Evolutionary conservation across 345 rosid genomes (phyloP).

Genomic region (Stellera chamaejasme): DNA sequence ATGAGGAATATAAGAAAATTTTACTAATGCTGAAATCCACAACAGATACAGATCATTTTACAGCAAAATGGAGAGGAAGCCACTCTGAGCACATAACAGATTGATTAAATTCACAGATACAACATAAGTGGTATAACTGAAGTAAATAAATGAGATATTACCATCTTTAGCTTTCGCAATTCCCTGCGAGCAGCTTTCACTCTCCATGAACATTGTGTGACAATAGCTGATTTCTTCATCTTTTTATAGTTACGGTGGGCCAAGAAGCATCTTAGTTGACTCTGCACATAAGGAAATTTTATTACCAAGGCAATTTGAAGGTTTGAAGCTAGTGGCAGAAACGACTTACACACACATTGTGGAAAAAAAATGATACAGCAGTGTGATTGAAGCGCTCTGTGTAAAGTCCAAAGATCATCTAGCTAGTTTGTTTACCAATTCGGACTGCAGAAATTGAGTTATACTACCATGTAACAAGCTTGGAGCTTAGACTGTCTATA

Average conservation of each 20-base stretch:
- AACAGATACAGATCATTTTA: too few species aligned
- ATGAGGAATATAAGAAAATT: too few species aligned
- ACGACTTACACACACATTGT: neutral
- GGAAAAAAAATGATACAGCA: too few species aligned
- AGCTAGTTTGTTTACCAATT: too few species aligned
- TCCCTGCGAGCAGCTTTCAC: slow-evolving; percentile 64
- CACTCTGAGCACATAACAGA: slow-evolving; percentile 4
- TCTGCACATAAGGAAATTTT: slow-evolving; percentile 27
- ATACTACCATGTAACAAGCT: too few species aligned
- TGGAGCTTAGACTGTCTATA: too few species aligned
- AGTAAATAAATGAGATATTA: slow-evolving; percentile 11
- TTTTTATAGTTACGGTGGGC: slow-evolving; percentile 30
- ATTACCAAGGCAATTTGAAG: neutral
- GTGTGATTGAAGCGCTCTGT: too few species aligned
- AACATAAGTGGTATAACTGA: neutral
- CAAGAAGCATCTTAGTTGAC: slow-evolving; percentile 59
- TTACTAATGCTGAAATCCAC: too few species aligned
- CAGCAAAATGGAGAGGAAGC: neutral
- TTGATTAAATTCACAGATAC: slow-evolving; percentile 5
- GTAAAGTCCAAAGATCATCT: too few species aligned
- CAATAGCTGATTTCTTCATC: slow-evolving; percentile 60
- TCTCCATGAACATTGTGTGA: slow-evolving; percentile 81
- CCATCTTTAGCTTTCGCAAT: slow-evolving; percentile 76
- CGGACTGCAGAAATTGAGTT: too few species aligned
- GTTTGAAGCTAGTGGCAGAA: neutral